Conservation (phyloP, 768 basidiomycete species). For the Suillus brevipes region DNA sequence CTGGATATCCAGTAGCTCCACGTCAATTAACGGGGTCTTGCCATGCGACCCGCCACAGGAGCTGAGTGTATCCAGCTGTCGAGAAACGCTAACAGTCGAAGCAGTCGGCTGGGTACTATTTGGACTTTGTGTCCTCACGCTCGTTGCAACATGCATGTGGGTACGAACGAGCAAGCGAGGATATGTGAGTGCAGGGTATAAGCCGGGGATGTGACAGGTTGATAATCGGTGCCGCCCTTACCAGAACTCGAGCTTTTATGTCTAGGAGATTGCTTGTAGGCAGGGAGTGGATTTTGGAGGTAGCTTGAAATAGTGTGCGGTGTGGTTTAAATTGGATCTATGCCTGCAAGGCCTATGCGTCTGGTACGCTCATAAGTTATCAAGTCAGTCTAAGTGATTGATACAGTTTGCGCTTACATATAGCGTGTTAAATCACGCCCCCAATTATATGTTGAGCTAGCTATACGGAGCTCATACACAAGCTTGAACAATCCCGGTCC, state of each 20-base stretch:
- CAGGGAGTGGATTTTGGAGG: neutral
- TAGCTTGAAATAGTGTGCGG: conserved; percentile 1
- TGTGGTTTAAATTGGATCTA: neutral
- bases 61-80: conserved; percentile 48
- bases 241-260: conserved; percentile 37
- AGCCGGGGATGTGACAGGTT: conserved; percentile 25
- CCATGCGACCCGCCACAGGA: conserved; percentile 24
- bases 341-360: neutral
- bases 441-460: neutral
- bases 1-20: conserved; percentile 40
- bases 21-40: conserved; percentile 24
- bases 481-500: neutral
- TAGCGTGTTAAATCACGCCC: neutral
- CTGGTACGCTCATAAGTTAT: conserved; percentile 1
- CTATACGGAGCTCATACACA: neutral
- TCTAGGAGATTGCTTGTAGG: conserved; percentile 15
- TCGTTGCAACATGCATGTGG: conserved; percentile 57
- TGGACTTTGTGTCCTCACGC: conserved; percentile 55
- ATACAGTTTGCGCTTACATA: neutral
- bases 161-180: conserved; percentile 39
- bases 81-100: conserved; percentile 72
- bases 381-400: neutral
- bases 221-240: conserved; percentile 16
- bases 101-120: conserved; percentile 79
- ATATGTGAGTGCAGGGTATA: conserved; percentile 44